Conservation (phyloP, 129 eudicot species). For the Logfia minima region DNA sequence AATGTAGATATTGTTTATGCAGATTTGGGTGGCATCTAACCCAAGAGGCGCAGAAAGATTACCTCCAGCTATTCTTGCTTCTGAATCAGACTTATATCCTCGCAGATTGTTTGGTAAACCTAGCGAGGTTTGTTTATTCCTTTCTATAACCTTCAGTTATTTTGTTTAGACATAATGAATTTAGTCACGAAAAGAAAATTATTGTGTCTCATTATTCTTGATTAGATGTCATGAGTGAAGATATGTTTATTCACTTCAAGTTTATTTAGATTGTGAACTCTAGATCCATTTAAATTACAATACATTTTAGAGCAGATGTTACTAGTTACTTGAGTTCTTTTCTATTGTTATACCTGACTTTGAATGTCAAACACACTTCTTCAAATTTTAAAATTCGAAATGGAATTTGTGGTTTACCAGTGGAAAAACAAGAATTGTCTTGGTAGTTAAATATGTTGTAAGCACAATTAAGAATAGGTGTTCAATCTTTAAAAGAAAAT, state of each 20-base stretch:
- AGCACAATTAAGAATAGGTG: not conserved
- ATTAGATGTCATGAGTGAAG: no score
- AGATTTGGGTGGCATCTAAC: conserved; percentile 87
- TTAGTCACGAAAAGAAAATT: not conserved
- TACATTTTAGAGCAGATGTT: no score
- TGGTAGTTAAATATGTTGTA: no score
- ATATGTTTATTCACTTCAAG: no score
- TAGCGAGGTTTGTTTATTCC: conserved; percentile 59
- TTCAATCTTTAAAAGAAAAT: not conserved
- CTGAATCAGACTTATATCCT: conserved; percentile 69
- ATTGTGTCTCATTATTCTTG: not conserved
- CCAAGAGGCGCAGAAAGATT: conserved; percentile 84
- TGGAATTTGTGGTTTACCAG: no score
- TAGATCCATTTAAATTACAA: no score
- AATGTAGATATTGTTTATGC: conserved; percentile 17
- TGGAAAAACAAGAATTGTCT: no score
- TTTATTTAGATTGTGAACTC: no score
- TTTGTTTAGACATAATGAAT: not conserved
- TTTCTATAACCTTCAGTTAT: not conserved
- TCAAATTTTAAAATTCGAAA: not conserved
- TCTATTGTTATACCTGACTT: not conserved
- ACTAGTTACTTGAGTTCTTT: no score
- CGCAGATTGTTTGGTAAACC: conserved; percentile 77
- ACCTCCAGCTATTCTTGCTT: conserved; percentile 78
- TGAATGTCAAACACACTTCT: not conserved